phyloP scores from a whole-genome alignment of 176 grass and related monocot genomes.

The Cenchrus fungigraminus region DNA sequence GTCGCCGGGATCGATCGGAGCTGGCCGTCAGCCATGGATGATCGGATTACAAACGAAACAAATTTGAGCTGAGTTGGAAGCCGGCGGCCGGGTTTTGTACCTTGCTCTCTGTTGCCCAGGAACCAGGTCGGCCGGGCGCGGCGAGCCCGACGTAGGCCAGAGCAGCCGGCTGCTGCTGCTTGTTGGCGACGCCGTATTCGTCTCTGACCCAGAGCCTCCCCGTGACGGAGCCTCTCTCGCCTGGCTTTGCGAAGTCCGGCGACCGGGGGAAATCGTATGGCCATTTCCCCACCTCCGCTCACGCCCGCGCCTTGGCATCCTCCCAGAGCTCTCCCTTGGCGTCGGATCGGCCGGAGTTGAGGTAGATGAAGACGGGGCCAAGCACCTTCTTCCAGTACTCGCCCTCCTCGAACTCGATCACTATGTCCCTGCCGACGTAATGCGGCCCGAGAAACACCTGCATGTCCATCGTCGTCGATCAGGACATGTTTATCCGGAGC shows the following conservation, averaged over 20 bases:
- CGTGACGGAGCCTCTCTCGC: conserved; percentile 49
- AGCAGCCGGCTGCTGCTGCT: neutral
- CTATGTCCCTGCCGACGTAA: conserved; percentile 59
- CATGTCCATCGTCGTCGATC: neutral
- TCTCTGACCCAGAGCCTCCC: conserved; percentile 53
- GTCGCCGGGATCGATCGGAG: neutral
- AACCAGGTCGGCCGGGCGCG: conserved; percentile 54
- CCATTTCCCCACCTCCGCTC: conserved; percentile 57
- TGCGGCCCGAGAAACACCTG: conserved; percentile 73
- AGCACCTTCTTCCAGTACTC: conserved; percentile 83
- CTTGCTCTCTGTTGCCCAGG: conserved; percentile 68
- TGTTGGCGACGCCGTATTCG: neutral
- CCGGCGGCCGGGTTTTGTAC: neutral
- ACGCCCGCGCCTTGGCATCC: conserved; percentile 71
- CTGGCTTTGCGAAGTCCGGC: conserved; percentile 55
- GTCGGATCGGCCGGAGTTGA: conserved; percentile 52
- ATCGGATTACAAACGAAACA: neutral
- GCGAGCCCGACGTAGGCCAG: conserved; percentile 56
- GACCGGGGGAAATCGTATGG: conserved; percentile 70
- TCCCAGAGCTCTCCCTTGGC: conserved; percentile 50
- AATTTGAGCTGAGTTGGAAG: neutral
- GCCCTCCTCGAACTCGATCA: conserved; percentile 39
- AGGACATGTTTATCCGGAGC: neutral
- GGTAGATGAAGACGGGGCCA: conserved; percentile 81
- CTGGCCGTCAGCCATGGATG: neutral